phyloP scores from a whole-genome alignment of 257 asterid species.

The Osmanthus fragrans region DNA sequence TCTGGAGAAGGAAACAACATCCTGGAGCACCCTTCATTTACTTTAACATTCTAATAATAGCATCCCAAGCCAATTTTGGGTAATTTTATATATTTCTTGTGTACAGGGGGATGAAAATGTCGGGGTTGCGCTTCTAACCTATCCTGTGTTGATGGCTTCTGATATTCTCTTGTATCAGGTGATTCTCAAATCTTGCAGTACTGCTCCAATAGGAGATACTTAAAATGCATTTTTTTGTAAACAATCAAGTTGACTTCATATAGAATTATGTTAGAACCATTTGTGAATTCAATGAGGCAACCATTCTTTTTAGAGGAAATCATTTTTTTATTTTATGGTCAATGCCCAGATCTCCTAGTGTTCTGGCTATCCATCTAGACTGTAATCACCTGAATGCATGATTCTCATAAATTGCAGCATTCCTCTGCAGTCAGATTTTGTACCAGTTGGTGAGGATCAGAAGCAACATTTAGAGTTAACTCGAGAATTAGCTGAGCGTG shows the following conservation, averaged over 20 bases:
- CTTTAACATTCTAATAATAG: neutral
- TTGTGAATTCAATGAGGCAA: neutral
- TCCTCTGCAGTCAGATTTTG: slow-evolving; percentile 92
- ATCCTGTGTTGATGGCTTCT: slow-evolving; percentile 97
- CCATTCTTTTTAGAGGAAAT: neutral
- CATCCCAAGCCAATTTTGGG: neutral
- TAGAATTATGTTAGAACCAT: slow-evolving; percentile 3
- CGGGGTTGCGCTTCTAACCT: slow-evolving; percentile 89
- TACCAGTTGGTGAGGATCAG: slow-evolving; percentile 98
- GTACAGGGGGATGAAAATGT: slow-evolving; percentile 92
- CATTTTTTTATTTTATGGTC: slow-evolving; percentile 15
- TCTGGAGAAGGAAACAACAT: neutral
- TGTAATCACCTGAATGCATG: slow-evolving; percentile 34
- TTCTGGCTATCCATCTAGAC: slow-evolving; percentile 12
- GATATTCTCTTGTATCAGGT: slow-evolving; percentile 97
- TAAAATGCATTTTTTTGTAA: too few relatives aligned
- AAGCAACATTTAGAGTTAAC: slow-evolving; percentile 63
- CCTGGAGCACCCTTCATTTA: neutral
- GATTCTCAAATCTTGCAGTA: slow-evolving; percentile 17
- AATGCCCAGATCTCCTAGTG: neutral
- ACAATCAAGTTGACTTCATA: slow-evolving; percentile 1
- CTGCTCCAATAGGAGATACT: neutral
- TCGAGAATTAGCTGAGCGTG: slow-evolving; percentile 89
- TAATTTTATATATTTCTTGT: neutral
- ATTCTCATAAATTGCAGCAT: slow-evolving; percentile 40